Percentiles rank a stretch among this genome's conserved stretches.
phyloP scores from a whole-genome alignment of 2,329 filamentous ascomycete genomes.

The Macrophomina phaseolina region DNA sequence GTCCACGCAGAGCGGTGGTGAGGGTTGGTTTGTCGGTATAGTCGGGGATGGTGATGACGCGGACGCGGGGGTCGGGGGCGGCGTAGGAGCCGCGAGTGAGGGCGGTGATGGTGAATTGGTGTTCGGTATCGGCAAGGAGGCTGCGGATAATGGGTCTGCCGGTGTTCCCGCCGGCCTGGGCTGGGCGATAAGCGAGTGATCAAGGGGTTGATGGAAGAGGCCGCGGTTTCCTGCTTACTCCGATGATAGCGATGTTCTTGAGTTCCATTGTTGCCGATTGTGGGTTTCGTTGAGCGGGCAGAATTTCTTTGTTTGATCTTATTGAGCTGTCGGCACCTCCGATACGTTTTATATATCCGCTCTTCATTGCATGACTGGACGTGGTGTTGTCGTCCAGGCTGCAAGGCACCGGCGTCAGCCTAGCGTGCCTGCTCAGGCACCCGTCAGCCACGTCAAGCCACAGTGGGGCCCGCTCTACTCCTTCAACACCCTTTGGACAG shows the following conservation, averaged over 20 bases:
- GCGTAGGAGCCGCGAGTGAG: slow-evolving; percentile 36
- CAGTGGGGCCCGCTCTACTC: background rate
- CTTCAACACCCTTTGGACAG: too few species aligned
- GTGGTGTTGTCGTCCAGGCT: background rate
- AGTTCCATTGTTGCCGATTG: slow-evolving; percentile 36
- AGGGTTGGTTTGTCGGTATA: slow-evolving; percentile 24
- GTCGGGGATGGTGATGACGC: slow-evolving; percentile 31
- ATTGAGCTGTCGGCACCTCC: background rate
- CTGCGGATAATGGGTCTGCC: slow-evolving; percentile 39
- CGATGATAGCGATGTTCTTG: slow-evolving; percentile 44
- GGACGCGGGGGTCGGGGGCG: slow-evolving; percentile 32
- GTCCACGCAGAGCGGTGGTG: background rate
- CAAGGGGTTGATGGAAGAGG: too few species aligned
- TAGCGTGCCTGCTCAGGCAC: slow-evolving; percentile 12
- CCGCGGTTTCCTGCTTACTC: slow-evolving; percentile 33
- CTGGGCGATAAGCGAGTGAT: background rate
- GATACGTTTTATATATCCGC: too few species aligned
- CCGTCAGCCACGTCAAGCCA: background rate
- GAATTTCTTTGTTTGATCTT: background rate
- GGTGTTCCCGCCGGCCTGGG: slow-evolving; percentile 41
- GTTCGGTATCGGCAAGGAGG: slow-evolving; percentile 35
- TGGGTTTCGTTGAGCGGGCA: background rate
- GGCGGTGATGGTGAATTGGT: slow-evolving; percentile 40
- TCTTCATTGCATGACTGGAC: background rate
- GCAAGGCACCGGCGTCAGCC: slow-evolving; percentile 6